Conservation (phyloP, 2,329 filamentous ascomycete genomes). For the Pestalotiopsis sp. region DNA sequence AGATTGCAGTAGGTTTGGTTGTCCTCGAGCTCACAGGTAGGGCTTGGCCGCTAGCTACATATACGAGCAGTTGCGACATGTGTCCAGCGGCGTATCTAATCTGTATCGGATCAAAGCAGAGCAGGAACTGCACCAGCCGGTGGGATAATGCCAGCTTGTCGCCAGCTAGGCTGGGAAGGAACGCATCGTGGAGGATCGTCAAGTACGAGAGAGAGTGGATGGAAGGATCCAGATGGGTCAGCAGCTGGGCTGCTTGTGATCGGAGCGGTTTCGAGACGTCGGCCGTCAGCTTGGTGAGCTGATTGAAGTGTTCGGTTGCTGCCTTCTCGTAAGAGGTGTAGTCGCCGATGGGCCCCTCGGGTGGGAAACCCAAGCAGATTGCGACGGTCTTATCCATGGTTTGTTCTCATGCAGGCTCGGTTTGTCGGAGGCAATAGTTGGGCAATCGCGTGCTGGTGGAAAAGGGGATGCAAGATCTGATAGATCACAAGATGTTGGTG, state of each 20-base stretch:
- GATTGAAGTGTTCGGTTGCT: conserved; percentile 40
- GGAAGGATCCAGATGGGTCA: conserved; percentile 52
- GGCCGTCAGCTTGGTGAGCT: conserved; percentile 41
- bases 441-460: neutral
- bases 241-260: conserved; percentile 38
- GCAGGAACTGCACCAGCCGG: conserved; percentile 47
- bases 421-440: neutral
- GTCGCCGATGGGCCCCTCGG: conserved; percentile 23
- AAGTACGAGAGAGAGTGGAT: conserved; percentile 56
- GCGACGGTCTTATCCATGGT: conserved; percentile 41
- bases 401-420: conserved; percentile 1
- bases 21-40: conserved; percentile 27
- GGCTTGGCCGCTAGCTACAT: conserved; percentile 40
- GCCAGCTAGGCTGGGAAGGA: conserved; percentile 34
- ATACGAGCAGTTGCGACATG: conserved; percentile 48
- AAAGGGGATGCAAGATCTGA: neutral
- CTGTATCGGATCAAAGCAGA: conserved; percentile 53
- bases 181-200: conserved; percentile 45
- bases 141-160: conserved; percentile 38
- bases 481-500: neutral
- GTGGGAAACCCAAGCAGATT: conserved; percentile 46
- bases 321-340: conserved; percentile 43
- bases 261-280: conserved; percentile 35
- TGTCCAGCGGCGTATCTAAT: conserved; percentile 51
- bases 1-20: neutral